phyloP scores from a whole-genome alignment of 257 asterid species.

The Solanum medicagineum region DNA sequence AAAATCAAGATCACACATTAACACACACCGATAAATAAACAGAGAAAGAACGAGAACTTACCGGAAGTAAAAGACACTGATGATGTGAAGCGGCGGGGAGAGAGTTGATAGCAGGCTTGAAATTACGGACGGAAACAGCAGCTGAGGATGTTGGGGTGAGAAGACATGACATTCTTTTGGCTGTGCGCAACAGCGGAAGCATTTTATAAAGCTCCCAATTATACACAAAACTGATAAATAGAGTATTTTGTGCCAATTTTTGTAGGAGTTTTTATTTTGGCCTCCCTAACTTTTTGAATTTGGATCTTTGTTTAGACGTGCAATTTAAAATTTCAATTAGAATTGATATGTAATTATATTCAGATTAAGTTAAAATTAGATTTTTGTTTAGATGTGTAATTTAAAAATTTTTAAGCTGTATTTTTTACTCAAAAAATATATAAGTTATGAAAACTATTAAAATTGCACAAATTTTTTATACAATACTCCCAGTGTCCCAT shows the following conservation, averaged over 20 bases:
- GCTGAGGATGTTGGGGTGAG: constrained; percentile 14
- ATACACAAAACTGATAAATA: background rate
- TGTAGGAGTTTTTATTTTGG: background rate
- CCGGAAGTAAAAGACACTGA: constrained; percentile 3
- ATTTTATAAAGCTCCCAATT: background rate
- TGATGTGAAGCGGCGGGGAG: background rate
- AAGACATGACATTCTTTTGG: constrained; percentile 47
- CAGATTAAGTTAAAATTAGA: too few relatives aligned
- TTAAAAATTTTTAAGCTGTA: too few relatives aligned
- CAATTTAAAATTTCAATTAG: too few relatives aligned
- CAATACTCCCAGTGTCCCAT: too few relatives aligned
- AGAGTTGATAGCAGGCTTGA: background rate
- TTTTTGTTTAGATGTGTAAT: too few relatives aligned
- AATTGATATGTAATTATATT: too few relatives aligned
- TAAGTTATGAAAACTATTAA: too few relatives aligned
- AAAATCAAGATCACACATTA: background rate
- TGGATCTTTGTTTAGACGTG: too few relatives aligned
- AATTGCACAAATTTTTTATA: too few relatives aligned
- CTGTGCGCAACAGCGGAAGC: constrained; percentile 24
- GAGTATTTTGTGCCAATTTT: background rate
- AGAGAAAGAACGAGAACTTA: background rate
- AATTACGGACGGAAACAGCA: background rate
- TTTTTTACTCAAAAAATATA: too few relatives aligned
- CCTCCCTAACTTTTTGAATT: background rate
- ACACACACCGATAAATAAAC: background rate